Evolutionary conservation across 228 moss, liverwort and hornwort species (phyloP).

Genomic region (Sphagnum magellanicum): DNA sequence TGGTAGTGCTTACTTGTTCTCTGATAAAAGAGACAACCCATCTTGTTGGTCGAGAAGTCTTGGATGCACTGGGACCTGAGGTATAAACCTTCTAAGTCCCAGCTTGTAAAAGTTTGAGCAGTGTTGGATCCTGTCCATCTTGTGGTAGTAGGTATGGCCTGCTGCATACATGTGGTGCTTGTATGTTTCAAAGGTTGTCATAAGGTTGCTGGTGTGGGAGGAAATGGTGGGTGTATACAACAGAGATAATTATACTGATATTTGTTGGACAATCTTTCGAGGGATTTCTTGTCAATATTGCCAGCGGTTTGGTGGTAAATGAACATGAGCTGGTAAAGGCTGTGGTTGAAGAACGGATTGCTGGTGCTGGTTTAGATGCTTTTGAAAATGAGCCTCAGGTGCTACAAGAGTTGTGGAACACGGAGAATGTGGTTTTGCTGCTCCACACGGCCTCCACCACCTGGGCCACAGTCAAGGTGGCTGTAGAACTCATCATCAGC

Average conservation of each 20-base stretch:
- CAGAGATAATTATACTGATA: too few species aligned
- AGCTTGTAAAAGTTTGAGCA: too few species aligned
- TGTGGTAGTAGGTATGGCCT: too few species aligned
- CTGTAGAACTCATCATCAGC: conserved; percentile 17
- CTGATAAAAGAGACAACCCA: conserved; percentile 47
- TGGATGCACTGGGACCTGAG: conserved; percentile 84
- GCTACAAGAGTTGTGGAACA: background rate
- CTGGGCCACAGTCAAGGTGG: conserved; percentile 10
- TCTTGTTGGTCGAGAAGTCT: conserved; percentile 56
- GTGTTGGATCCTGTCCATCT: too few species aligned
- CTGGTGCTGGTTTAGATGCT: conserved; percentile 39
- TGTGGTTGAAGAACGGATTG: conserved; percentile 20
- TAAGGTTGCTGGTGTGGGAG: too few species aligned
- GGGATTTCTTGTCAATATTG: background rate
- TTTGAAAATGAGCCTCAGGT: conserved; percentile 27
- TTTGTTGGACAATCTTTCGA: too few species aligned
- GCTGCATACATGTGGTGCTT: too few species aligned
- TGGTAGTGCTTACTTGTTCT: conserved; percentile 58
- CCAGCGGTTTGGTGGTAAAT: conserved; percentile 12
- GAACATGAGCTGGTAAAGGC: conserved; percentile 30
- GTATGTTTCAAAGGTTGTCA: too few species aligned
- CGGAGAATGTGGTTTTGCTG: background rate
- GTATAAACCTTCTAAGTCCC: conserved; percentile 4
- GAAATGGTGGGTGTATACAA: too few species aligned
- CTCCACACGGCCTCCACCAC: conserved; percentile 16